phyloP scores from a whole-genome alignment of 495 filamentous ascomycete genomes.

The Halenospora varia region DNA sequence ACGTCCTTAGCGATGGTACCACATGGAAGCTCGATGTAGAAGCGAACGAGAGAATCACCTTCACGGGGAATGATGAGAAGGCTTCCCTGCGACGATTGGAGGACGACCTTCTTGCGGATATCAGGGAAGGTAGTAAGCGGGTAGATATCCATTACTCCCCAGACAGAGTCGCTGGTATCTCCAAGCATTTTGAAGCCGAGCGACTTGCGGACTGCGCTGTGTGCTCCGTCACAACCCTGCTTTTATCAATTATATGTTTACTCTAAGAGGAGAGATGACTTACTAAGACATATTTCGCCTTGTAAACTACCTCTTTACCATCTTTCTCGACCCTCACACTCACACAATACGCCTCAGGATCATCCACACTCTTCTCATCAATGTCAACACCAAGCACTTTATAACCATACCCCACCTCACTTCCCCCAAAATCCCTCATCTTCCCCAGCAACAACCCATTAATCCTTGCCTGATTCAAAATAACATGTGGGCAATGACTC shows the following conservation, averaged over 20 bases:
- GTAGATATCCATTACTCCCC: constrained; percentile 37
- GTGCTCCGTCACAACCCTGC: constrained; percentile 31
- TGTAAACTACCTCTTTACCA: constrained; percentile 47
- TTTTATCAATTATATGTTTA: too few species aligned
- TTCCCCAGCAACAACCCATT: constrained; percentile 56
- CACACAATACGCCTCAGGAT: constrained; percentile 47
- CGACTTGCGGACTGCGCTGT: constrained; percentile 23
- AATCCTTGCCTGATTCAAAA: constrained; percentile 69
- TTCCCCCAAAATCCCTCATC: constrained; percentile 39
- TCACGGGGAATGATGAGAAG: constrained; percentile 35
- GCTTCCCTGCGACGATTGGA: constrained; percentile 39
- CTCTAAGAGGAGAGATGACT: background rate
- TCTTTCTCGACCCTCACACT: constrained; percentile 47
- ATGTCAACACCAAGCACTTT: constrained; percentile 52
- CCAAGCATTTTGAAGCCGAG: constrained; percentile 23
- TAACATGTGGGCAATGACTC: constrained; percentile 36
- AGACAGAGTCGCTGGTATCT: constrained; percentile 32
- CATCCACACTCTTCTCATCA: constrained; percentile 34
- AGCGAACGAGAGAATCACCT: constrained; percentile 51
- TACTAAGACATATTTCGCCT: constrained; percentile 28
- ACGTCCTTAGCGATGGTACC: constrained; percentile 29
- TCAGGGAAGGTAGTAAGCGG: constrained; percentile 37
- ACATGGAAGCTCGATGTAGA: constrained; percentile 54
- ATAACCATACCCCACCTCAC: constrained; percentile 58
- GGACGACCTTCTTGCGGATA: constrained; percentile 28